Conservation (phyloP, 208 protist species). For the Leishmania guyanensis region DNA sequence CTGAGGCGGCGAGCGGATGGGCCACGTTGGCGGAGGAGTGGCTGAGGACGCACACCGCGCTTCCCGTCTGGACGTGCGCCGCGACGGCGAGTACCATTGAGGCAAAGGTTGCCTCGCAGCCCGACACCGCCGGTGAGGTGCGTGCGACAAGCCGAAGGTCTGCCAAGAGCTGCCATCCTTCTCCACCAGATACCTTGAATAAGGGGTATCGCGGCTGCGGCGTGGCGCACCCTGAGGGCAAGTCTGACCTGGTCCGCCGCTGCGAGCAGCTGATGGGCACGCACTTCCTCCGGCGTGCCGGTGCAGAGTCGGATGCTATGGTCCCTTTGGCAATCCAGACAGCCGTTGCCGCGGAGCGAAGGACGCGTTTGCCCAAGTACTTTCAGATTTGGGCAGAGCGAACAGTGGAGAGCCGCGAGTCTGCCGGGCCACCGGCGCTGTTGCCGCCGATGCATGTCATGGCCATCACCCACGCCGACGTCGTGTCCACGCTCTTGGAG, state of each 20-base stretch:
- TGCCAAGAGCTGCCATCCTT: not conserved
- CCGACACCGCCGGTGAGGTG: not conserved
- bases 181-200: not conserved
- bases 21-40: conserved; percentile 28
- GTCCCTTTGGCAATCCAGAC: conserved; percentile 45
- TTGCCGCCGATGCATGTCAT: conserved; percentile 75
- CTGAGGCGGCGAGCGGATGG: conserved; percentile 38
- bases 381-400: conserved; percentile 39
- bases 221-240: conserved; percentile 57
- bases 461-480: conserved; percentile 80
- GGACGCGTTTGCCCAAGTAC: conserved; percentile 54
- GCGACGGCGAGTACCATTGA: conserved; percentile 9
- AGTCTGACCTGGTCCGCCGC: conserved; percentile 49
- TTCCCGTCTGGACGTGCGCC: conserved; percentile 56
- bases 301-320: conserved; percentile 17
- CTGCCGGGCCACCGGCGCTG: conserved; percentile 36
- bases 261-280: conserved; percentile 54
- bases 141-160: not conserved
- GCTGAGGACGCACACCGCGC: conserved; percentile 29
- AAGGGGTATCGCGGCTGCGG: conserved; percentile 36
- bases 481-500: conserved; percentile 60
- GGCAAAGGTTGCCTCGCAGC: conserved; percentile 19
- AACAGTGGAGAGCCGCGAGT: conserved; percentile 16
- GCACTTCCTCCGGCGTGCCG: conserved; percentile 41
- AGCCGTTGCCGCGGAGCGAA: conserved; percentile 44